Percentiles rank a stretch among this genome's conserved stretches.
These are phyloP conservation scores for Macroventuria anomochaeta DNA, from an alignment of 2,329 filamentous ascomycete species.

Conservation along the genomic window DNA sequence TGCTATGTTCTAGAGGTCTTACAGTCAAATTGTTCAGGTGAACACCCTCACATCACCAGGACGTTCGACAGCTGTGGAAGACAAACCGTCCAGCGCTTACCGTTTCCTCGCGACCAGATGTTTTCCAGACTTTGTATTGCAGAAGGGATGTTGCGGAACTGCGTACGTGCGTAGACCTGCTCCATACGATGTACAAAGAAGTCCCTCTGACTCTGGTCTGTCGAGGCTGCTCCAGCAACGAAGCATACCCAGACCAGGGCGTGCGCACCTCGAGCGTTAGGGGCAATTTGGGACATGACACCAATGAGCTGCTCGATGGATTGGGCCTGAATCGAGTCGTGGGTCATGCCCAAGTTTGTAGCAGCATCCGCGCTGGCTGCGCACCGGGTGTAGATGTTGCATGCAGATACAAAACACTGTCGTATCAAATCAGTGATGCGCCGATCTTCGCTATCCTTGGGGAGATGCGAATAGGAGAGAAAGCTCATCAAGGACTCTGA, in stretches of 20 bases:
- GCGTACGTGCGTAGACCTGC: slow-evolving; percentile 21
- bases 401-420: slow-evolving; percentile 24
- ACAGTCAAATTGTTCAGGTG: neutral
- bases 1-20: too few relatives aligned
- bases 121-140: slow-evolving; percentile 20
- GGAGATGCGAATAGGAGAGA: slow-evolving; percentile 19
- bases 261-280: slow-evolving; percentile 21
- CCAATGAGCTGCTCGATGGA: slow-evolving; percentile 18
- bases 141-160: slow-evolving; percentile 27
- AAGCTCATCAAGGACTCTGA: slow-evolving; percentile 20
- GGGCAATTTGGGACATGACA: slow-evolving; percentile 15
- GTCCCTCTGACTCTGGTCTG: slow-evolving; percentile 16
- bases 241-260: slow-evolving; percentile 32
- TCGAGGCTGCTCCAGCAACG: slow-evolving; percentile 25
- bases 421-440: slow-evolving; percentile 19
- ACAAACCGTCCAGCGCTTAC: slow-evolving; percentile 19
- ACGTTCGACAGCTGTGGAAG: slow-evolving; percentile 21
- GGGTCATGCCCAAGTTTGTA: neutral
- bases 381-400: slow-evolving; percentile 21
- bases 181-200: slow-evolving; percentile 26
- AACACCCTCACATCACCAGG: slow-evolving; percentile 26
- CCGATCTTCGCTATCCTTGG: slow-evolving; percentile 11
- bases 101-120: slow-evolving; percentile 18
- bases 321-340: slow-evolving; percentile 6
- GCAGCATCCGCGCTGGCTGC: slow-evolving; percentile 8